Evolutionary conservation across 345 rosid genomes (phyloP).

Genomic region (Arabidopsis suecica): DNA sequence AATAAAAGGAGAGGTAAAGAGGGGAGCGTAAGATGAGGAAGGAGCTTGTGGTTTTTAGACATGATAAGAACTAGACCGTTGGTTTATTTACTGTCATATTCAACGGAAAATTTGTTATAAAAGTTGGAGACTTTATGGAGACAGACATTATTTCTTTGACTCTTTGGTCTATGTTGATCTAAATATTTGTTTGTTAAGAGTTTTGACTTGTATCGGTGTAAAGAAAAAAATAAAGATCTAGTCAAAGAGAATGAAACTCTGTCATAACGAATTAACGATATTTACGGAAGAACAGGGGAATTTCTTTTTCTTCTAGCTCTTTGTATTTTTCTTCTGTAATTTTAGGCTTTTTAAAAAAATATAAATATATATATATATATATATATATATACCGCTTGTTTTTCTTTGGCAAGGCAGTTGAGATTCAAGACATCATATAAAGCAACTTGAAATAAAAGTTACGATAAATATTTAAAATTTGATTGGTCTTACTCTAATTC

Average conservation of each 20-base stretch:
- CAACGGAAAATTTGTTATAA: constrained; percentile 29
- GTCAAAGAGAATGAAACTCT: background rate
- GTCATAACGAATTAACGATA: constrained; percentile 23
- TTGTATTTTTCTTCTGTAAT: background rate
- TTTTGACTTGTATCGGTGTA: constrained; percentile 18
- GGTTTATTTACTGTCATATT: constrained; percentile 29
- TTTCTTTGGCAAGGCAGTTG: background rate
- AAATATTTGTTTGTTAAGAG: background rate
- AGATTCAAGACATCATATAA: too few relatives aligned
- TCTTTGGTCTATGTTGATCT: background rate
- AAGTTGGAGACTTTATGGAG: constrained; percentile 20
- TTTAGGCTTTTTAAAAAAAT: too few relatives aligned
- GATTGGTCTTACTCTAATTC: background rate
- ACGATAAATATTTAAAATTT: background rate
- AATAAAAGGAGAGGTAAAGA: constrained; percentile 38
- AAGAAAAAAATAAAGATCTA: background rate
- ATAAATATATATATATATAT: too few relatives aligned
- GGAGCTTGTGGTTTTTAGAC: constrained; percentile 41
- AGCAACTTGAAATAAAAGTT: too few relatives aligned
- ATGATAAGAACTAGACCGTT: constrained; percentile 37
- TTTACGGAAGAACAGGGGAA: constrained; percentile 1
- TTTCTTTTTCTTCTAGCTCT: constrained; percentile 1
- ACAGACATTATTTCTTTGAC: constrained; percentile 34
- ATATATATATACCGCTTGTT: too few relatives aligned
- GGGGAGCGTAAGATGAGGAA: constrained; percentile 37